phyloP scores from a whole-genome alignment of 2,329 filamentous ascomycete genomes.

The Diaporthe caulivora region DNA sequence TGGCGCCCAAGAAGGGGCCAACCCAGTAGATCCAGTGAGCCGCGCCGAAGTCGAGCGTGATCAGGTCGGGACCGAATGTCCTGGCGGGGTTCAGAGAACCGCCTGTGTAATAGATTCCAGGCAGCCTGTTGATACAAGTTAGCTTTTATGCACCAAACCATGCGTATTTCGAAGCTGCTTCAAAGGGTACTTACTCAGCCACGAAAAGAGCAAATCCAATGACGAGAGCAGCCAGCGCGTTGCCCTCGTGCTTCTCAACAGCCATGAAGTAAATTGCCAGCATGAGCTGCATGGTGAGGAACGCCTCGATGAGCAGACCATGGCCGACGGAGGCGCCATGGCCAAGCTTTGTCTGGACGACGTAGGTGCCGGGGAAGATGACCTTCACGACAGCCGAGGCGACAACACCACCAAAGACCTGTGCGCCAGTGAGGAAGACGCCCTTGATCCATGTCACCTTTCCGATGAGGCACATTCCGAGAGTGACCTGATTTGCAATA shows the following conservation, averaged over 20 bases:
- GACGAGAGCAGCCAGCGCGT: constrained; percentile 51
- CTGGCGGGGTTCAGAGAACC: constrained; percentile 61
- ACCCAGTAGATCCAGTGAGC: constrained; percentile 67
- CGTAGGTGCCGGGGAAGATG: constrained; percentile 48
- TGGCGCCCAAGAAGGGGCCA: constrained; percentile 55
- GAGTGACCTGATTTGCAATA: constrained; percentile 46
- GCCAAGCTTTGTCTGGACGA: constrained; percentile 60
- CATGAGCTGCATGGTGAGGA: constrained; percentile 63
- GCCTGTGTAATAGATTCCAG: constrained; percentile 58
- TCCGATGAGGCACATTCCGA: constrained; percentile 60
- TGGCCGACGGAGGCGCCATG: constrained; percentile 56
- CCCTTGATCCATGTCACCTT: constrained; percentile 55
- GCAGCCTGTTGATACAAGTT: constrained; percentile 2
- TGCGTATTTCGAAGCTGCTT: not conserved
- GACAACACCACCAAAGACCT: constrained; percentile 48
- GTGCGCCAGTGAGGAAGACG: constrained; percentile 47
- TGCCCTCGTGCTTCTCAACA: constrained; percentile 71
- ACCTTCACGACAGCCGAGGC: constrained; percentile 60
- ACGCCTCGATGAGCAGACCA: constrained; percentile 66
- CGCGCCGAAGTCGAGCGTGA: constrained; percentile 52
- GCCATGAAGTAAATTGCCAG: constrained; percentile 69
- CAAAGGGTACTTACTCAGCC: constrained; percentile 20
- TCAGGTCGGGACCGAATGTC: constrained; percentile 60
- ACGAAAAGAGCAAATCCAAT: constrained; percentile 34
- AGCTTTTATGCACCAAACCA: not conserved